Base-by-base conservation (phyloP, 2,329 filamentous ascomycete species). In the Fusarium staphyleae region DNA sequence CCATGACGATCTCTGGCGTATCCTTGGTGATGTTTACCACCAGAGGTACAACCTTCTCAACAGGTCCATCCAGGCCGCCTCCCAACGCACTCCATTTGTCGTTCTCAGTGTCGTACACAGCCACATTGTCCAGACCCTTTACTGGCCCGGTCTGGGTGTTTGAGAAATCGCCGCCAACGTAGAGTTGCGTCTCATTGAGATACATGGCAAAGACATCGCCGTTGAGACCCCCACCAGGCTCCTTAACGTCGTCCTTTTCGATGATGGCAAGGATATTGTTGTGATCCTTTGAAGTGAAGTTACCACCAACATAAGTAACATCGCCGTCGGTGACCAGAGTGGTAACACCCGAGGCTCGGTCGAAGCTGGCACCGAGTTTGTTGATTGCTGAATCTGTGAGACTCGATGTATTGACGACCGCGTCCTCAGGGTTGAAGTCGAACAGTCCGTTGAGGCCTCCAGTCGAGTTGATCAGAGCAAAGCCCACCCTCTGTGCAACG, bases 401-500 rank as follows among this genome's bases (percentile, higher is more conserved):
- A 61, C 90, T 77, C 18, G 78, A 82, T 1, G 80, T 80, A 59
- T 85, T 80, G 28, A 89, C 77, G 0, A 79, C 78, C 4, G 66
- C 62, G 35, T 72, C 60, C 5, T 70, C 66, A 0, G 93, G 90
- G 64, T 96, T 83, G 69, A 90, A 97, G 67, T 98, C 95, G 70
- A 90, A 98, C 2, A 99, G 77, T 8, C 92, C 92, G 69, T 97
- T 97, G 46, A 99, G 77, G 3, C 90, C 90, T 43, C 89, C 90
- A 39, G 87, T 90, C 3, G 89, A 88, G 59, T 86, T 87, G 61
- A 87, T 81, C 39, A 91, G 78, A 16, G 79, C 87, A 71, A 97
- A 96, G 9, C 88, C 86, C 33, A 98, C 86, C 49, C 89, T 85
- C 69, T 96, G 93, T 8, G 95, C 95, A n/a, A 99, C 95, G 60